These are phyloP conservation scores for Hyphopichia khmerensis DNA, from an alignment of 1,139 yeast genomes.

Conservation along the genomic window DNA sequence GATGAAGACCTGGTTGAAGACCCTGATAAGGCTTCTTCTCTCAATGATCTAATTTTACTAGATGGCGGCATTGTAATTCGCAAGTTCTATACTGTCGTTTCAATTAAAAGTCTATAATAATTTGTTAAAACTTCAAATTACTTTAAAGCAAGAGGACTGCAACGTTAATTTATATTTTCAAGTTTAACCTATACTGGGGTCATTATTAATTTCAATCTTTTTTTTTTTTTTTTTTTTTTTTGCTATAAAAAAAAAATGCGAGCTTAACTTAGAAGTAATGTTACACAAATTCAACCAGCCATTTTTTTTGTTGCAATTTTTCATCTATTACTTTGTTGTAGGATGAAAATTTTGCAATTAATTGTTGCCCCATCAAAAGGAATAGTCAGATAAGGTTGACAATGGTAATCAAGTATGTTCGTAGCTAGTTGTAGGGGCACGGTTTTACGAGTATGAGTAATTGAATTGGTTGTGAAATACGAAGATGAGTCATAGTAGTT, in stretches of 20 bases:
- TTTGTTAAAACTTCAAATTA: not conserved
- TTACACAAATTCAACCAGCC: not conserved
- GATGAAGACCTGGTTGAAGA: conserved; percentile 38
- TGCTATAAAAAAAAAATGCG: not conserved
- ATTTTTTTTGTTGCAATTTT: not conserved
- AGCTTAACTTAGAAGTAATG: not conserved
- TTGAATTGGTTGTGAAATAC: too few species aligned
- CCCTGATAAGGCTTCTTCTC: conserved; percentile 19
- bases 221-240: not conserved
- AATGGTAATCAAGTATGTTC: too few species aligned
- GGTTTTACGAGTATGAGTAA: too few species aligned
- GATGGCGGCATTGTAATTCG: conserved; percentile 1
- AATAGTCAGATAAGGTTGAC: too few species aligned
- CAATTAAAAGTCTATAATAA: not conserved
- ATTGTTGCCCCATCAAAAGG: too few species aligned
- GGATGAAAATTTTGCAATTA: too few species aligned
- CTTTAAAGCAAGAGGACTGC: too few species aligned
- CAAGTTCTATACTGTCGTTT: not conserved
- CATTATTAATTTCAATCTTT: not conserved
- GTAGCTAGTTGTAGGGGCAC: too few species aligned
- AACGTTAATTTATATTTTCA: too few species aligned
- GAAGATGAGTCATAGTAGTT: too few species aligned
- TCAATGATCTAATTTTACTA: conserved; percentile 5
- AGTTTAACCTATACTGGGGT: not conserved
- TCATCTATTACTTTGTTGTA: too few species aligned